A percentile compares a stretch with the other conserved stretches of the same genome.
These are phyloP conservation scores for Oryza meyeriana DNA, from an alignment of 176 grass and related monocot genomes.

Conservation along the genomic window DNA sequence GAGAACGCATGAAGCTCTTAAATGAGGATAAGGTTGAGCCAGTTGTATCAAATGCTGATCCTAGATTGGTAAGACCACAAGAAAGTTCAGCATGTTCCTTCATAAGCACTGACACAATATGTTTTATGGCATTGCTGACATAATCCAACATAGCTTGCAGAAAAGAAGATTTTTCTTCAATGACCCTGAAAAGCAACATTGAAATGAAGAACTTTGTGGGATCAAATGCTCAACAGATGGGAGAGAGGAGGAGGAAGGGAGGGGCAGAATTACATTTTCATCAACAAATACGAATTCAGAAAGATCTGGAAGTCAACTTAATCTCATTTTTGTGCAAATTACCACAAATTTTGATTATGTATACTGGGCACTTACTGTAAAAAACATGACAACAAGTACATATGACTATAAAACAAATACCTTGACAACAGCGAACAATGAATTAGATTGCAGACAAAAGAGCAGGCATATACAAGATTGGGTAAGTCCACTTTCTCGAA, in stretches of 20 bases:
- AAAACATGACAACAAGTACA: neutral
- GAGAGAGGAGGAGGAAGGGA: neutral
- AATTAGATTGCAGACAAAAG: conserved; percentile 77
- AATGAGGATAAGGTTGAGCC: conserved; percentile 56
- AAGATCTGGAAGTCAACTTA: neutral
- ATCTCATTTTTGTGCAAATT: neutral
- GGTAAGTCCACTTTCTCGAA: conserved; percentile 51
- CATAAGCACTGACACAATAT: conserved; percentile 56
- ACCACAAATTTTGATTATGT: neutral
- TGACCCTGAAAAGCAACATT: conserved; percentile 44
- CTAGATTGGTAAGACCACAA: conserved; percentile 45
- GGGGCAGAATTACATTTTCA: neutral
- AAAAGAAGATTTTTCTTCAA: conserved; percentile 60
- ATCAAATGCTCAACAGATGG: neutral
- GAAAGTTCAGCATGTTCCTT: conserved; percentile 64
- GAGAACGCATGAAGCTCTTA: conserved; percentile 59
- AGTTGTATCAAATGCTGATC: conserved; percentile 50
- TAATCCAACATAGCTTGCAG: conserved; percentile 44
- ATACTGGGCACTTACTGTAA: neutral
- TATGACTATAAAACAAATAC: conserved; percentile 35
- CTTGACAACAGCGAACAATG: conserved; percentile 63
- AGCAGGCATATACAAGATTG: conserved; percentile 64
- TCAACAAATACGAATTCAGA: conserved; percentile 2
- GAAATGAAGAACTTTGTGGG: neutral
- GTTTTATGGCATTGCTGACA: conserved; percentile 52